A percentile compares a stretch with the other conserved stretches of the same genome.
Conservation (phyloP, 495 filamentous ascomycete genomes). For the Staphylotrichum longicolle region DNA sequence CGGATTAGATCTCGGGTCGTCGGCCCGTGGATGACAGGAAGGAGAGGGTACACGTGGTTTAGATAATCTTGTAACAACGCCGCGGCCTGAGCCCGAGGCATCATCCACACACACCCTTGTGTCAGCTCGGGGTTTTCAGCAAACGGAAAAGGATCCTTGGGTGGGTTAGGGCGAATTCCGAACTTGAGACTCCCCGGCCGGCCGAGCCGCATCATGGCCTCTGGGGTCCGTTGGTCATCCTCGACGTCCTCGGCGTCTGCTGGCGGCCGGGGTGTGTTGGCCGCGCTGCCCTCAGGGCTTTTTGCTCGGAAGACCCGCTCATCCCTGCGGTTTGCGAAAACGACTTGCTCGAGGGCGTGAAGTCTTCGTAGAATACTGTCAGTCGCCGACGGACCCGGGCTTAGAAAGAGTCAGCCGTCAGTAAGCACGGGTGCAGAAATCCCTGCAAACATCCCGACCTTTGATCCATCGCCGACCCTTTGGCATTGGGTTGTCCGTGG, state of each 20-base stretch:
- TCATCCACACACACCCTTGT: conserved; percentile 2
- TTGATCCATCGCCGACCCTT: background rate
- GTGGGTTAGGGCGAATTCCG: background rate
- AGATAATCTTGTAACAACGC: conserved; percentile 35
- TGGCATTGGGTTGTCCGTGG: conserved; percentile 12
- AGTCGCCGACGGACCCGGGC: background rate
- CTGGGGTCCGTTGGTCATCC: background rate
- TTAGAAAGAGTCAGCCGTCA: background rate
- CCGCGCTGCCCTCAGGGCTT: background rate
- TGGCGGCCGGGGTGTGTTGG: background rate
- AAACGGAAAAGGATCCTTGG: background rate
- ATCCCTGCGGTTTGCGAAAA: conserved; percentile 16
- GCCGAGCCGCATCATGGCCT: background rate
- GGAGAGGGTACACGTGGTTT: conserved; percentile 7
- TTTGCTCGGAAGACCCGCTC: background rate
- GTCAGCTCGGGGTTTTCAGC: background rate
- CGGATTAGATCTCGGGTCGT: conserved; percentile 36
- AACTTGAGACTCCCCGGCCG: conserved; percentile 3
- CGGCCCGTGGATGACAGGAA: conserved; percentile 8
- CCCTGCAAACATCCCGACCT: background rate
- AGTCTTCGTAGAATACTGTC: conserved; percentile 19
- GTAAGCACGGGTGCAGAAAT: no score
- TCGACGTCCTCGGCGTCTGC: background rate
- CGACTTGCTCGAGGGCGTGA: conserved; percentile 23
- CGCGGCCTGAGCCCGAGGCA: conserved; percentile 5